Conservation (phyloP, 108 stramenopile species). For the Cyclotella baltica region DNA sequence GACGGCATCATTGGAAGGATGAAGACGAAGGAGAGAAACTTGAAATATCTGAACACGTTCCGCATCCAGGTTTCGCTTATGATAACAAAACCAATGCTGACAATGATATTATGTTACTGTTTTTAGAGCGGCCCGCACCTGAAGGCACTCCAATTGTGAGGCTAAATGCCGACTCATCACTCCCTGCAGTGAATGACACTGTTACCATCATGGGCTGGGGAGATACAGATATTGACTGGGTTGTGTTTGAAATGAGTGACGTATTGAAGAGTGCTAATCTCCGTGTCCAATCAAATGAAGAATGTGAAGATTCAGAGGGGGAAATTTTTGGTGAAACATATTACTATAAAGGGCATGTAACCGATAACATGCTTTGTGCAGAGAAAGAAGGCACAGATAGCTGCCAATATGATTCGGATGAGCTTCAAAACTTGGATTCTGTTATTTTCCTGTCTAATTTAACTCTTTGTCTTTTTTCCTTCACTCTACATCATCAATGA, state of each 20-base stretch:
- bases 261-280: constrained; percentile 22
- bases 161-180: constrained; percentile 40
- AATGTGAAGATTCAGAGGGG: constrained; percentile 43
- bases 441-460: too few relatives aligned
- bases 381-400: constrained; percentile 16
- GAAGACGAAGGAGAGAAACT: background rate
- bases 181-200: constrained; percentile 33
- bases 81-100: background rate
- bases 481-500: too few relatives aligned
- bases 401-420: constrained; percentile 40
- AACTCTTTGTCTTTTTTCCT: too few relatives aligned
- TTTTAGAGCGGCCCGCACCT: background rate
- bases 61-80: background rate
- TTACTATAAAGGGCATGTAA: constrained; percentile 29
- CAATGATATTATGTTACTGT: constrained; percentile 2
- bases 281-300: constrained; percentile 34
- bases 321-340: constrained; percentile 2
- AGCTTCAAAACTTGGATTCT: too few relatives aligned
- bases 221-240: constrained; percentile 14
- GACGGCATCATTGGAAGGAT: background rate
- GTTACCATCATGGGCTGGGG: constrained; percentile 68
- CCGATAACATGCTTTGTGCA: constrained; percentile 43
- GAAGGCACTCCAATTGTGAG: constrained; percentile 5
- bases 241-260: background rate
- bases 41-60: background rate